These are phyloP conservation scores for Boletus rubescentipes DNA, from an alignment of 768 basidiomycete species.

Conservation along the genomic window DNA sequence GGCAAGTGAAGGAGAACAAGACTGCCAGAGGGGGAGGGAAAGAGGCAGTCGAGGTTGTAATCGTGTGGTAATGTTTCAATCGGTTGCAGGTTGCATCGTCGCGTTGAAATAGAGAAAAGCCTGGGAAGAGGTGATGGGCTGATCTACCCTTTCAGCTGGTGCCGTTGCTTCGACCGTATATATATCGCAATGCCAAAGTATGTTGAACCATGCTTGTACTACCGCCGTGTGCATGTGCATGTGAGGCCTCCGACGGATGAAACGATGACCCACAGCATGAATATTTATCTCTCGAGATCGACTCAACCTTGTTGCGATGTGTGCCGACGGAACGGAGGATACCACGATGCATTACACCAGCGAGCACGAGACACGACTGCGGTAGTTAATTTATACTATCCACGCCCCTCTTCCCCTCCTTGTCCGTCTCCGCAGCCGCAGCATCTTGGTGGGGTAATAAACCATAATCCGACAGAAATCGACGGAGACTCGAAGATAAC, in stretches of 20 bases:
- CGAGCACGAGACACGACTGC: not conserved
- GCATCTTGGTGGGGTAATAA: slow-evolving; percentile 1
- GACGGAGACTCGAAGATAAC: slow-evolving; percentile 31
- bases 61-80: slow-evolving; percentile 11
- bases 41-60: not conserved
- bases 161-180: slow-evolving; percentile 27
- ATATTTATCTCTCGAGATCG: too few species aligned
- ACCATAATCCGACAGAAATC: slow-evolving; percentile 29
- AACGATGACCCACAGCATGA: too few species aligned
- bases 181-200: slow-evolving; percentile 31
- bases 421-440: not conserved
- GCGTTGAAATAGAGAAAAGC: slow-evolving; percentile 13
- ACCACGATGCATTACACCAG: not conserved
- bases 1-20: not conserved
- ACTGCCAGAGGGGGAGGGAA: not conserved
- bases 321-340: not conserved
- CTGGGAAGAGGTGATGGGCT: slow-evolving; percentile 17
- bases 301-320: too few species aligned
- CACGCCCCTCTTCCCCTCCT: not conserved
- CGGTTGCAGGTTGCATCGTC: slow-evolving; percentile 14
- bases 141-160: slow-evolving; percentile 23
- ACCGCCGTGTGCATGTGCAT: not conserved
- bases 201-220: slow-evolving; percentile 23
- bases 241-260: not conserved
- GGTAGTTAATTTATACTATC: not conserved